These are phyloP conservation scores for Blastocystis sp. DNA, from an alignment of 352 stramenopile genomes.

Conservation along the genomic window DNA sequence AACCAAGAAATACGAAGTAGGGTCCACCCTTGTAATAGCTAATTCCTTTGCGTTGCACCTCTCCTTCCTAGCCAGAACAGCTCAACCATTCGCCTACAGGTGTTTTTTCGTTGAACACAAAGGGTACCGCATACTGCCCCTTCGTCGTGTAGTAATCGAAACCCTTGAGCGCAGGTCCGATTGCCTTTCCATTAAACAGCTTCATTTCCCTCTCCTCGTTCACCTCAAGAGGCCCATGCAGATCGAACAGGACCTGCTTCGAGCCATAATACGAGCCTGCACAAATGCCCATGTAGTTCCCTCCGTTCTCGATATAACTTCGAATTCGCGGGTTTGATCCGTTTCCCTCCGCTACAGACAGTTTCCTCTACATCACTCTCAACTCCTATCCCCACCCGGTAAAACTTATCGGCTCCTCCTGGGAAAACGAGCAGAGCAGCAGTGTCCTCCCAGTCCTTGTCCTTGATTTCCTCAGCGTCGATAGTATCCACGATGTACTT, in stretches of 20 bases:
- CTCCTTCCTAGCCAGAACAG: neutral
- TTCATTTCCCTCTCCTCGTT: conserved; percentile 54
- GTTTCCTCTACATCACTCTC: neutral
- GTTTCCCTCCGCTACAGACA: conserved; percentile 5
- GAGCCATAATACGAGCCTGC: conserved; percentile 47
- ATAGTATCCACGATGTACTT: conserved; percentile 61
- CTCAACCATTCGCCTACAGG: neutral
- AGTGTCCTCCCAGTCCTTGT: conserved; percentile 59
- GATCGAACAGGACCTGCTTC: conserved; percentile 22
- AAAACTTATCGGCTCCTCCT: conserved; percentile 21
- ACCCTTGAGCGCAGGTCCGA: conserved; percentile 46
- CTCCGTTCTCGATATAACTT: conserved; percentile 51
- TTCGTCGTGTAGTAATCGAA: neutral
- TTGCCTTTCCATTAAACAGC: conserved; percentile 39
- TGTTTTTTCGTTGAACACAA: conserved; percentile 49
- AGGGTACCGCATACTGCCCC: conserved; percentile 13
- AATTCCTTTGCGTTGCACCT: conserved; percentile 44
- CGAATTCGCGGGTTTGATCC: conserved; percentile 34
- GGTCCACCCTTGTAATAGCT: conserved; percentile 59
- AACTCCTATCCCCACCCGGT: neutral
- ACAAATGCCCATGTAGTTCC: conserved; percentile 55
- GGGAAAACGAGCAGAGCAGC: conserved; percentile 41
- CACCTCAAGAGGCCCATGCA: conserved; percentile 29
- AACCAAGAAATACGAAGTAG: conserved; percentile 18
- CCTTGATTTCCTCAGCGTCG: conserved; percentile 50